A percentile compares a stretch with the other conserved stretches of the same genome.
phyloP scores from a whole-genome alignment of 306 rosid species.

The Acacia acuminata region DNA sequence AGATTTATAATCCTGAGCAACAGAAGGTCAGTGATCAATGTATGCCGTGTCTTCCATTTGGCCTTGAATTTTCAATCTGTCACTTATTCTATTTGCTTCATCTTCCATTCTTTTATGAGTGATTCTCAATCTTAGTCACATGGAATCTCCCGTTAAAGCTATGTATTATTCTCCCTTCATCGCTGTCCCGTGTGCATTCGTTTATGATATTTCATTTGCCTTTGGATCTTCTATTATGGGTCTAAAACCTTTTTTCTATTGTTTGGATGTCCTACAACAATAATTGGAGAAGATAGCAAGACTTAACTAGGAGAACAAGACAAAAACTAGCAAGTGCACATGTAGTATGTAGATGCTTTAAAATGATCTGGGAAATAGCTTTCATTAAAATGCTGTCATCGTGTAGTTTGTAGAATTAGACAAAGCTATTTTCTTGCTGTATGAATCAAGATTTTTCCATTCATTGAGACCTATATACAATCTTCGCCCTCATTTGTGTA shows the following conservation, averaged over 20 bases:
- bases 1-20: conserved; percentile 83
- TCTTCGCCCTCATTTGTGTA: conserved; percentile 28
- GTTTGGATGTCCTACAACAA: too few relatives aligned
- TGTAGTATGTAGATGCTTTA: too few relatives aligned
- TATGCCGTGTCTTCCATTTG: conserved; percentile 29
- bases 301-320: too few relatives aligned
- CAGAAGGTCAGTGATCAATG: conserved; percentile 73
- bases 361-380: too few relatives aligned
- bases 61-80: conserved; percentile 6
- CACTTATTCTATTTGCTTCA: conserved; percentile 7
- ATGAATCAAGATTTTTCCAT: conserved; percentile 10
- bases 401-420: conserved; percentile 19
- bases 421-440: conserved; percentile 9
- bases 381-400: conserved; percentile 8
- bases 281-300: too few relatives aligned
- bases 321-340: too few relatives aligned
- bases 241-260: too few relatives aligned
- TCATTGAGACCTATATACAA: conserved; percentile 19
- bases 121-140: conserved; percentile 3
- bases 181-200: not conserved
- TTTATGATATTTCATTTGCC: too few relatives aligned
- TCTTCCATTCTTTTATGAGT: not conserved
- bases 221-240: too few relatives aligned
- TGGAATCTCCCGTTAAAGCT: conserved; percentile 1
- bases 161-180: conserved; percentile 5